Percentiles rank a stretch among this genome's conserved stretches.
Conservation (phyloP, 495 filamentous ascomycete species). For the Neurospora pannonica region DNA sequence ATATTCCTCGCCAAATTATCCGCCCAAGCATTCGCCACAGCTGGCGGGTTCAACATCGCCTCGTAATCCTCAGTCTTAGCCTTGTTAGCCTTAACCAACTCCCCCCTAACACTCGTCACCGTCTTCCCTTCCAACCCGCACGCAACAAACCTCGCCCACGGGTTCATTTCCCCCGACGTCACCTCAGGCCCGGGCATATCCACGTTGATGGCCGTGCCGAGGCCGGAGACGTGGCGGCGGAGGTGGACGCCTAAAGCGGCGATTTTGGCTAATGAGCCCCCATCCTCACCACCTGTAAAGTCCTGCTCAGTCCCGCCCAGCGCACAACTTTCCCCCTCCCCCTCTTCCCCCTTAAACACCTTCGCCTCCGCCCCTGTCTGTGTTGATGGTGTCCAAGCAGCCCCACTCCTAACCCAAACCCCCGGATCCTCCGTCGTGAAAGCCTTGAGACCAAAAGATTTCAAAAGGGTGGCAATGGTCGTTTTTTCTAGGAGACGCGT, state of each 20-base stretch:
- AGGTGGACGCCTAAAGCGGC: slow-evolving; percentile 85
- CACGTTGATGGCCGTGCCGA: slow-evolving; percentile 81
- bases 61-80: background rate
- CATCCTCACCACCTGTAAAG: background rate
- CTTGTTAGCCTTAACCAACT: slow-evolving; percentile 10
- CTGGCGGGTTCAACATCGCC: background rate
- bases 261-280: slow-evolving; percentile 54
- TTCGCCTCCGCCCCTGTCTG: background rate
- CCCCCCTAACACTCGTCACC: slow-evolving; percentile 54
- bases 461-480: slow-evolving; percentile 51
- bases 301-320: background rate
- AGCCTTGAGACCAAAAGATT: slow-evolving; percentile 45
- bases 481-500: slow-evolving; percentile 66
- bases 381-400: background rate
- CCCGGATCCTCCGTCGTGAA: slow-evolving; percentile 69
- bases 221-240: slow-evolving; percentile 71
- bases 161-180: slow-evolving; percentile 16
- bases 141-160: slow-evolving; percentile 60
- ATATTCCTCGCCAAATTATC: slow-evolving; percentile 16
- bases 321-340: background rate
- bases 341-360: background rate
- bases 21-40: slow-evolving; percentile 13
- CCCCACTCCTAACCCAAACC: slow-evolving; percentile 55
- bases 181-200: slow-evolving; percentile 32
- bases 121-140: slow-evolving; percentile 75